Evolutionary conservation across 1,139 yeast genomes (phyloP), one percentile per base, ranked within the genome.

Genomic region (Saccharomyces uvarum): DNA sequence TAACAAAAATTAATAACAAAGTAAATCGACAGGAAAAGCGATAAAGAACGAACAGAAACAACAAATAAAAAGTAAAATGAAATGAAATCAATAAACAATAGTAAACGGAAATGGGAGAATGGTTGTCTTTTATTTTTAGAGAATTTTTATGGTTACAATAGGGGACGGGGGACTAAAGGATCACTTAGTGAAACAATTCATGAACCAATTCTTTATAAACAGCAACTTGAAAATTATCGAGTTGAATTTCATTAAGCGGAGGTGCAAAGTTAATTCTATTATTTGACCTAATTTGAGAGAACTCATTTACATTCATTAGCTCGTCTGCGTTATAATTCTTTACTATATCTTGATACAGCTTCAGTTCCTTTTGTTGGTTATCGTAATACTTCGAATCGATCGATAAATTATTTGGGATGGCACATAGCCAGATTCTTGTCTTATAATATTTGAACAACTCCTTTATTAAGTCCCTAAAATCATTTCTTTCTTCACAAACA

Each of bases 361-460:
- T 61, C 51, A 66, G 55, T 54, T 67, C 70, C 48, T 62, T 61
- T 31, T 62, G 66, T 29, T 66, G 63, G 16, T 60, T 55, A 52
- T 66, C 68, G 53, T 66, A 67, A 50, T 68, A 68, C 54, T 66
- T 63, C 16, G 59, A 51, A 53, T 66, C 70, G 33, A 69, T 66
- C 1, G 61, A 63, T 46, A 69, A 51, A 54, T 69, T 68, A 55
- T 69, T 69, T 26, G 77, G 72, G 19, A 91, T 89, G 3, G 97
- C 95, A 75, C 98, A 91, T 78, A 91, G 80, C 99, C 99, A 93
- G 64, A 93, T 93, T 67, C 99, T 80, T 2, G 98, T 93, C 74
- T 93, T 93, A 78, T 90, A 93, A 59, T 89, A 86, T 66, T 95
- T 85, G 76, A 93, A 93, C 59, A 93, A 75, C 66, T 91, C 98